phyloP scores from a whole-genome alignment of 75 land plant genomes.

The Picea glauca region DNA sequence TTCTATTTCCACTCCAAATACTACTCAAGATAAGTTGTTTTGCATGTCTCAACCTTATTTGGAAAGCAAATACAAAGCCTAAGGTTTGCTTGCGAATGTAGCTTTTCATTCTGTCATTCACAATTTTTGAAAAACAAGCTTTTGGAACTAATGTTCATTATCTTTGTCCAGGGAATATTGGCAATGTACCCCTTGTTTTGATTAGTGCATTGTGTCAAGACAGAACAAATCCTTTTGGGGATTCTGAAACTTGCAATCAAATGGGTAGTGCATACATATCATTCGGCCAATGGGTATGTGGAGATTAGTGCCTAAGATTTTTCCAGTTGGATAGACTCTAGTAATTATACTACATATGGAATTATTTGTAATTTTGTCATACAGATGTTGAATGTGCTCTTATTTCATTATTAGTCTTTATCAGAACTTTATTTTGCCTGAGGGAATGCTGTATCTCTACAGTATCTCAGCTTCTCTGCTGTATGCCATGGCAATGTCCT shows the following conservation, averaged over 20 bases:
- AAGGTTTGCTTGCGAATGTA: not conserved
- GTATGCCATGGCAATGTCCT: not conserved
- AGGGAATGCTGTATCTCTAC: not conserved
- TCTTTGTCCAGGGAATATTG: constrained; percentile 77
- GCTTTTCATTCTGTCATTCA: not conserved
- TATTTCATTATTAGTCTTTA: not conserved
- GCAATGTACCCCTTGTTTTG: constrained; percentile 92
- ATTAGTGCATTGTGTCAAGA: constrained; percentile 89
- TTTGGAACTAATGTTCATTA: constrained; percentile 1
- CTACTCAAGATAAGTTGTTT: not conserved
- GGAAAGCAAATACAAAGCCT: not conserved
- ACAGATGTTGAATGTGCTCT: not conserved
- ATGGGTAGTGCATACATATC: constrained; percentile 86
- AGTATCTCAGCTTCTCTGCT: not conserved
- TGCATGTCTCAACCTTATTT: not conserved
- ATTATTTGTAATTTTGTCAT: not conserved
- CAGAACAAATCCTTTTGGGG: constrained; percentile 78
- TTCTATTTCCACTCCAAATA: not conserved
- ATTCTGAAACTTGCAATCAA: constrained; percentile 55
- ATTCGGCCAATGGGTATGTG: constrained; percentile 93
- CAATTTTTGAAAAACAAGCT: not conserved
- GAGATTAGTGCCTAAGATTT: not conserved
- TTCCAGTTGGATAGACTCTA: not conserved
- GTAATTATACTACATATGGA: not conserved
- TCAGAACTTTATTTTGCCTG: not conserved